phyloP scores from a whole-genome alignment of 2,329 filamentous ascomycete species.

The Cladobotryum mycophilum region DNA sequence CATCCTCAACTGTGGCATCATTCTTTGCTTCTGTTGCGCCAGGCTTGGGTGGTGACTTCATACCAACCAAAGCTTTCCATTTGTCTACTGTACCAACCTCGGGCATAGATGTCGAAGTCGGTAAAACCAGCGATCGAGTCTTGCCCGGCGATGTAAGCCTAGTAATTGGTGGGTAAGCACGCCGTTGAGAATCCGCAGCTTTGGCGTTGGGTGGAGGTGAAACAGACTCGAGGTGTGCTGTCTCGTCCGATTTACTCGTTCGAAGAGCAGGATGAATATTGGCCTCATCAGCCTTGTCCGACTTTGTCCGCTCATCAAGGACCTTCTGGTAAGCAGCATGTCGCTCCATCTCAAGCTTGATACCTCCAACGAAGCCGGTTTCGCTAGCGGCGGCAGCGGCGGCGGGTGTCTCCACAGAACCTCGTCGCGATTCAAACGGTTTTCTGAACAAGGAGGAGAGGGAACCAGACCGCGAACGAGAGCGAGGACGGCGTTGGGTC shows the following conservation, averaged over 20 bases:
- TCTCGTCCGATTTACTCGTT: conserved; percentile 20
- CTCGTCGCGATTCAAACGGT: conserved; percentile 29
- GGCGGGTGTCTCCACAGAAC: conserved; percentile 24
- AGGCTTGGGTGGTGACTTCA: conserved; percentile 13
- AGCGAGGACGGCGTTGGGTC: conserved; percentile 14
- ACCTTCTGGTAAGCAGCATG: conserved; percentile 26
- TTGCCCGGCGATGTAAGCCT: conserved; percentile 24
- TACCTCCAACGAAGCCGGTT: conserved; percentile 34
- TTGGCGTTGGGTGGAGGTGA: conserved; percentile 15
- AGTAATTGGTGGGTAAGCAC: conserved; percentile 33
- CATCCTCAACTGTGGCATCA: conserved; percentile 3
- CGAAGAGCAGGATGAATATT: conserved; percentile 31
- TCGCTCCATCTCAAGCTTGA: conserved; percentile 35
- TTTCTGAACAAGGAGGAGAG: conserved; percentile 30
- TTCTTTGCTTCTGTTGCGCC: conserved; percentile 5
- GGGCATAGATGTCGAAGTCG: conserved; percentile 22
- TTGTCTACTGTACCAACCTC: conserved; percentile 28
- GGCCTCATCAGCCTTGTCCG: conserved; percentile 18
- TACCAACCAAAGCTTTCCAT: conserved; percentile 24
- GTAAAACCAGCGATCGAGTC: conserved; percentile 21
- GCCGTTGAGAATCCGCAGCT: conserved; percentile 19
- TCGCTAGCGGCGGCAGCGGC: conserved; percentile 12
- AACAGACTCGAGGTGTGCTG: conserved; percentile 22
- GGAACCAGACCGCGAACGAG: conserved; percentile 30
- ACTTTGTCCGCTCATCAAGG: conserved; percentile 17